Evolutionary conservation across 176 grass and related monocot genomes (phyloP).

Genomic region (Puya raimondii): DNA sequence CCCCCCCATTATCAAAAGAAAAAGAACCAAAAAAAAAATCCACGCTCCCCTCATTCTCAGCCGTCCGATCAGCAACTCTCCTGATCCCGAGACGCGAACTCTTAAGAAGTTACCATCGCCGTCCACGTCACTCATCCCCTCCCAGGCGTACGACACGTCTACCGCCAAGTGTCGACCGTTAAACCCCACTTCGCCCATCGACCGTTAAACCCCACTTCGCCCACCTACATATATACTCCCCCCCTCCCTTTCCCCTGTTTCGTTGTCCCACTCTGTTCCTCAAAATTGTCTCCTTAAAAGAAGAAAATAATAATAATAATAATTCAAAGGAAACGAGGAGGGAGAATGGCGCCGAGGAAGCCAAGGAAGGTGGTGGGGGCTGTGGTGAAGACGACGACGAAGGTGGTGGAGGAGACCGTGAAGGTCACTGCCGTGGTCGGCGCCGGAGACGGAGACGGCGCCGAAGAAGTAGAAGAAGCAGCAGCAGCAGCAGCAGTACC

Average conservation of each 20-base stretch:
- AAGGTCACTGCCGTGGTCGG: constrained; percentile 18
- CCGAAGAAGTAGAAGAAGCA: not conserved
- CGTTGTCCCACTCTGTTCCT: not conserved
- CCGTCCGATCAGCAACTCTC: too few relatives aligned
- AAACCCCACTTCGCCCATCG: not conserved
- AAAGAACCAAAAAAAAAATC: too few relatives aligned
- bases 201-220: not conserved
- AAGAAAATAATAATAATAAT: not conserved
- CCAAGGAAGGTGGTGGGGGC: constrained; percentile 19
- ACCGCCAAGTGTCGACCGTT: not conserved
- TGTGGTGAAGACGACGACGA: constrained; percentile 38
- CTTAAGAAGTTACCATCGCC: not conserved
- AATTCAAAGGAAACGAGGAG: not conserved
- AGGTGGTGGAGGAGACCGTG: constrained; percentile 40
- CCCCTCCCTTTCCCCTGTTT: not conserved
- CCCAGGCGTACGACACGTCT: not conserved
- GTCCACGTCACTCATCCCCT: not conserved
- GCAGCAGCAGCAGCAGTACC: not conserved
- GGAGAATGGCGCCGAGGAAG: constrained; percentile 43
- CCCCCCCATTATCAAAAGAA: too few relatives aligned
- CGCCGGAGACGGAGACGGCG: not conserved
- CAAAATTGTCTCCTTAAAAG: not conserved
- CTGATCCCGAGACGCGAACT: not conserved
- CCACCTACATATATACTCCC: too few relatives aligned
- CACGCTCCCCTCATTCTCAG: too few relatives aligned